Conservation (phyloP, 768 basidiomycete genomes). For the Daedaleopsis nitida region DNA sequence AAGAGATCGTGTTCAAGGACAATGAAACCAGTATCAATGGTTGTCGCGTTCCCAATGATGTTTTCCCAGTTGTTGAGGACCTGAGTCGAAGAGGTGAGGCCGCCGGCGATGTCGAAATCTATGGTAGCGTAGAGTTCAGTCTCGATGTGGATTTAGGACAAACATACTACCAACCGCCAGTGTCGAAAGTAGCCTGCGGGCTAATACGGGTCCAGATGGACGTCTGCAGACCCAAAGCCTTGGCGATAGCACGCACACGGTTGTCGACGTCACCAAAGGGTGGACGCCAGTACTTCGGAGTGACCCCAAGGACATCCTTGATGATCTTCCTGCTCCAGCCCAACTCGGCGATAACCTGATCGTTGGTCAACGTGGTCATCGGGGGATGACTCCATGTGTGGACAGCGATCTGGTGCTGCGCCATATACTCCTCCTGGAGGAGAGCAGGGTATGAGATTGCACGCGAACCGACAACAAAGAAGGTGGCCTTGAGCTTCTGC, state of each 20-base stretch:
- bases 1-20: slow-evolving; percentile 88
- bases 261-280: slow-evolving; percentile 85
- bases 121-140: slow-evolving; percentile 10
- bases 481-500: slow-evolving; percentile 72
- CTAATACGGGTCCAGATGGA: slow-evolving; percentile 84
- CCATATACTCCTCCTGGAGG: slow-evolving; percentile 75
- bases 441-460: slow-evolving; percentile 68
- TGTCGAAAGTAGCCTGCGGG: slow-evolving; percentile 66
- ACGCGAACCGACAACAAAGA: slow-evolving; percentile 87
- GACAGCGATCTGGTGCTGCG: slow-evolving; percentile 75
- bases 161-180: slow-evolving; percentile 46
- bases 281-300: slow-evolving; percentile 79
- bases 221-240: slow-evolving; percentile 80
- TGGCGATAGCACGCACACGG: slow-evolving; percentile 81
- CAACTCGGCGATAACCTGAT: slow-evolving; percentile 83
- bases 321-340: slow-evolving; percentile 88
- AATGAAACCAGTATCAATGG: slow-evolving; percentile 77
- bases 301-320: slow-evolving; percentile 76
- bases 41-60: slow-evolving; percentile 65
- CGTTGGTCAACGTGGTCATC: slow-evolving; percentile 75
- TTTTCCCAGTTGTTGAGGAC: slow-evolving; percentile 73
- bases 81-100: slow-evolving; percentile 53
- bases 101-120: slow-evolving; percentile 84
- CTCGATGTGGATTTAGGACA: background rate
- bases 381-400: slow-evolving; percentile 74